phyloP scores from a whole-genome alignment of 768 basidiomycete genomes.

The Naematelia aurantialba region DNA sequence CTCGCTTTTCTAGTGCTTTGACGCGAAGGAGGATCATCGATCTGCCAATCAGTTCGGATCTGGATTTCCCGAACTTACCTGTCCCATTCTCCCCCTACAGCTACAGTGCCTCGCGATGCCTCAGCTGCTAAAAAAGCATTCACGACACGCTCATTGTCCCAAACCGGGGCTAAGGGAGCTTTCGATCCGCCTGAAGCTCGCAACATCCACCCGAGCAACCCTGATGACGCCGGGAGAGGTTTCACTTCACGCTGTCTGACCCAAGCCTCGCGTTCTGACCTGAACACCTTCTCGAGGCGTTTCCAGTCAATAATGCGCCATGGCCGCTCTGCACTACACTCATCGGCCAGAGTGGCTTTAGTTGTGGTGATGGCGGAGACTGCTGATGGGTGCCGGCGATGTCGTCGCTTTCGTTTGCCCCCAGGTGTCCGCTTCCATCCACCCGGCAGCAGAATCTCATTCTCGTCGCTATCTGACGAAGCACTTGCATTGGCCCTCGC shows the following conservation, averaged over 20 bases:
- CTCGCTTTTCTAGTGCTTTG: neutral
- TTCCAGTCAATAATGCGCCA: constrained; percentile 46
- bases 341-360: no score
- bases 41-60: no score
- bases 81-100: constrained; percentile 23
- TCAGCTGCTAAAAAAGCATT: constrained; percentile 20
- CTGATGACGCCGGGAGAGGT: constrained; percentile 17
- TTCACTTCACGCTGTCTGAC: constrained; percentile 33
- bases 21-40: neutral
- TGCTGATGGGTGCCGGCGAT: no score
- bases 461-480: no score
- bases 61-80: constrained; percentile 19
- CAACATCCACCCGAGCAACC: constrained; percentile 32
- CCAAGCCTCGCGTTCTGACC: constrained; percentile 32
- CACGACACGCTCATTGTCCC: constrained; percentile 33
- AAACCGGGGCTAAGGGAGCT: constrained; percentile 11
- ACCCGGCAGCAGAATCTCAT: constrained; percentile 33
- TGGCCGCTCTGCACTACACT: neutral
- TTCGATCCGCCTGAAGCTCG: constrained; percentile 13
- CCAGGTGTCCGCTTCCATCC: constrained; percentile 30
- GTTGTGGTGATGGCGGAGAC: no score
- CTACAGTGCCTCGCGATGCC: neutral
- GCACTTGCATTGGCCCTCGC: no score
- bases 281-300: constrained; percentile 35
- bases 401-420: constrained; percentile 13